Conservation (phyloP, 352 stramenopile species). For the Phytophthora fragariaefolia region DNA sequence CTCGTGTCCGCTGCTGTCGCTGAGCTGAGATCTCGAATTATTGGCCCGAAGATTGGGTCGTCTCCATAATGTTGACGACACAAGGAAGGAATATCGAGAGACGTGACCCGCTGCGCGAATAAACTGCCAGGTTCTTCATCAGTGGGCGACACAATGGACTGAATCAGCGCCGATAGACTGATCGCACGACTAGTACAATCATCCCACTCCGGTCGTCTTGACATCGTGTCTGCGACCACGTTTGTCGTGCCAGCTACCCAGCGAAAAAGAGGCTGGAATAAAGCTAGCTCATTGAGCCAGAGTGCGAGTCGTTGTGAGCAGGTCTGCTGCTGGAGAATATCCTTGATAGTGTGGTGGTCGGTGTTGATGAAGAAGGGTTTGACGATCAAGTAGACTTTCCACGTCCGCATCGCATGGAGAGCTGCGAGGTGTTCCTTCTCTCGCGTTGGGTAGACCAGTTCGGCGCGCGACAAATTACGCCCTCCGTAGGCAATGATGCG, state of each 20-base stretch:
- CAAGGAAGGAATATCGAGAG: neutral
- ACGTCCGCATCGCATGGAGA: neutral
- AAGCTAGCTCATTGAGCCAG: neutral
- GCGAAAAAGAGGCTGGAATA: neutral
- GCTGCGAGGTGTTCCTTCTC: slow-evolving; percentile 1
- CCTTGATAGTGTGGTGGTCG: neutral
- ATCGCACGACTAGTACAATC: neutral
- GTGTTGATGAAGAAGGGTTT: neutral
- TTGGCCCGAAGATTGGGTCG: neutral
- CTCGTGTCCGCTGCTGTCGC: neutral
- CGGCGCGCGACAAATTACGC: neutral
- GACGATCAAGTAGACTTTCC: neutral
- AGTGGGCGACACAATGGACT: neutral
- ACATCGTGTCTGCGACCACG: neutral
- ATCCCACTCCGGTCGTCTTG: neutral
- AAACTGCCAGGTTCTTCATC: neutral
- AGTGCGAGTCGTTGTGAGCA: neutral
- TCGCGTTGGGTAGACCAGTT: neutral
- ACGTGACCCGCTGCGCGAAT: neutral
- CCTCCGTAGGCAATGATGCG: neutral
- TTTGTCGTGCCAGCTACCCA: neutral
- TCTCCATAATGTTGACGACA: neutral
- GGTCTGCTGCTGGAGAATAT: neutral
- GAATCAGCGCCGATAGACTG: neutral
- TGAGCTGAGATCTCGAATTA: neutral